Percentiles rank a stretch among this genome's conserved stretches.
phyloP scores from a whole-genome alignment of 495 filamentous ascomycete genomes.

The Aspergillus bertholletiae region DNA sequence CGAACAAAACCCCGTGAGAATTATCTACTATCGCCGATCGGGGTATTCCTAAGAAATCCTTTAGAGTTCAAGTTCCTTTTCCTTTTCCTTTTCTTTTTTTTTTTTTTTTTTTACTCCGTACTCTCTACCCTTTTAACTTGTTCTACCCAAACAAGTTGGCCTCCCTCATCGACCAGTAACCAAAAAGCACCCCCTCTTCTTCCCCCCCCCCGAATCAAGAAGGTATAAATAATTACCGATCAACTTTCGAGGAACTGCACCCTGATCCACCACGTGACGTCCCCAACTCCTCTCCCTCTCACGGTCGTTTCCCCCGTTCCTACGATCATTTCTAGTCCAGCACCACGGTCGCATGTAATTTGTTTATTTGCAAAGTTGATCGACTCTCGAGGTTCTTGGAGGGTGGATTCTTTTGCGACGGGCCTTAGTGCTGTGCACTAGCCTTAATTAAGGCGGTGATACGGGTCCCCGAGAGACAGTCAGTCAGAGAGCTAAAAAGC shows the following conservation, averaged over 20 bases:
- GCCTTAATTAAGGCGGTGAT: conserved; percentile 25
- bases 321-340: conserved; percentile 9
- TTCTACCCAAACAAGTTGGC: too few species aligned
- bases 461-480: conserved; percentile 16
- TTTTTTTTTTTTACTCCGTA: neutral
- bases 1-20: neutral
- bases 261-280: neutral
- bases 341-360: conserved; percentile 10
- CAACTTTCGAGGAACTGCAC: neutral
- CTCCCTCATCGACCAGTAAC: neutral
- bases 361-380: conserved; percentile 6
- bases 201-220: neutral
- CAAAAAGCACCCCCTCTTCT: neutral
- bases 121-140: too few species aligned
- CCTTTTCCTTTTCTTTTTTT: neutral
- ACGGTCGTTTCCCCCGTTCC: neutral
- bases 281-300: neutral
- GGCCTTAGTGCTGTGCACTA: conserved; percentile 24
- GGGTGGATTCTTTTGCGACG: conserved; percentile 12
- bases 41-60: neutral
- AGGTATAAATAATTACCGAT: neutral
- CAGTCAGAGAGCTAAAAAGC: conserved; percentile 11
- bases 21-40: neutral
- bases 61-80: neutral
- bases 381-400: conserved; percentile 6